Base-by-base conservation (phyloP, 192 early-diverging fungal genomes). In the Helicostylum pulchrum region DNA sequence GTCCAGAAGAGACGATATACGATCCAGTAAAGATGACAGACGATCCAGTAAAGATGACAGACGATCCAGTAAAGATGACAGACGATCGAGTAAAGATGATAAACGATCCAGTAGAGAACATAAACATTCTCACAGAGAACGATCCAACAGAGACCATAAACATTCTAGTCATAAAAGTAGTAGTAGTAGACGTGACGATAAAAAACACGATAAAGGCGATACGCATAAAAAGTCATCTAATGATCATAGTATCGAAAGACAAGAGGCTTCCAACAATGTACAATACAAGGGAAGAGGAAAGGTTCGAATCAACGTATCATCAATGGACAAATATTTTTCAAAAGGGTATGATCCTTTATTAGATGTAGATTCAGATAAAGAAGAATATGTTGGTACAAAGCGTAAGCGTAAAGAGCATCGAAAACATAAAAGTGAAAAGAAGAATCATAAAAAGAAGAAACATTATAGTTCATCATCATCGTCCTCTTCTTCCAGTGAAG, bases 271-370 rank as follows among this genome's bases (percentile, higher is more conserved):
- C 2, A 26, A 26, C 26, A 26, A 2, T 31, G 55, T 62, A 6
- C 61, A 15, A 17, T 68, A 50, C 12, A 61, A 55, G 54, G 78
- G 78, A 0, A 64, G 78, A 17, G 78, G 78, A 8, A 72, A 74
- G 34, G 69, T 73, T n/a, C 72, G 26, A 19, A 64, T 74, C 9
- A 70, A 73, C 0, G 60, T 56, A 12, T 80, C 83, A 2, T 64
- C 75, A 14, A 85, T 85, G 83, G 83, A 85, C 62, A 82, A 80
- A 65, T 85, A 85, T 44, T 85, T 85, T 68, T 43, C 64, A 26
- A 68, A 76, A 3, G 70, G 66, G 15, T 85, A 82, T 66, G 77
- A 85, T 68, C 83, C 83, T 12, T 54, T 51, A 5, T 20, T 64
- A 30, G 81, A 83, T 49, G 71, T 55, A 10, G 58, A 60, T 5